Evolutionary conservation across 106 monocot species (phyloP), one percentile per base, ranked within the genome.

Genomic region (Platanthera zijinensis): DNA sequence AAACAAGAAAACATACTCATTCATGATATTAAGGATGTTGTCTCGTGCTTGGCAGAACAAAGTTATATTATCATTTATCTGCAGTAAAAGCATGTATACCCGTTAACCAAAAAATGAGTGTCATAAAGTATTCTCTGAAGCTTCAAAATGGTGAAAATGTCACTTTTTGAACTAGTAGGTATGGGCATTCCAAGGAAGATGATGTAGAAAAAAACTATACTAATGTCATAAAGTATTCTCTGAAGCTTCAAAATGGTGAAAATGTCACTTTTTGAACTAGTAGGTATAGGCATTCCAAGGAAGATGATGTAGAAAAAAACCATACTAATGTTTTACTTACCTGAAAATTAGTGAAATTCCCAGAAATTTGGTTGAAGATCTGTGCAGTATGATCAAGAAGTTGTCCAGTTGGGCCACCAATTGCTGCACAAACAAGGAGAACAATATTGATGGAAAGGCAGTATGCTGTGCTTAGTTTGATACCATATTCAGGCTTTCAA

Each of bases 371-470:
- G 51, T 69, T 91, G 30, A 93, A 84, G 52, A 74, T 74, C 69
- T 91, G 87, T 49, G 87, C 63, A 78, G 91, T 97, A 76, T 82
- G 82, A 78, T 97, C 96, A 71, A 97, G 87, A 52, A 97, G 86
- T 52, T 93, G 81, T 80, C 93, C 96, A 9, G 86, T 91, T 66
- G 76, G 66, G 51, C 96, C 96, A 84, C 93, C 91, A 77, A 97
- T 93, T 78, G 75, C 96, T 97, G 87, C 73, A 78, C 57, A 49
- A 66, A 76, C 14, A 7, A 51, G 78, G 19, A 68, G 83, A 76
- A 67, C 10, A 59, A 48, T 15, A 49, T 46, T 72, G 22, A 72
- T 18, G 9, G 67, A 25, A 6, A 67, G 25, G 67, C 67, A 67
- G 32, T 67, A 67, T 59, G 7, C n/a, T 1, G 18, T 59, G 52